Evolutionary conservation across 2,329 filamentous ascomycete species (phyloP), one percentile per base, ranked within the genome.

Genomic region (Catunica adiposa): DNA sequence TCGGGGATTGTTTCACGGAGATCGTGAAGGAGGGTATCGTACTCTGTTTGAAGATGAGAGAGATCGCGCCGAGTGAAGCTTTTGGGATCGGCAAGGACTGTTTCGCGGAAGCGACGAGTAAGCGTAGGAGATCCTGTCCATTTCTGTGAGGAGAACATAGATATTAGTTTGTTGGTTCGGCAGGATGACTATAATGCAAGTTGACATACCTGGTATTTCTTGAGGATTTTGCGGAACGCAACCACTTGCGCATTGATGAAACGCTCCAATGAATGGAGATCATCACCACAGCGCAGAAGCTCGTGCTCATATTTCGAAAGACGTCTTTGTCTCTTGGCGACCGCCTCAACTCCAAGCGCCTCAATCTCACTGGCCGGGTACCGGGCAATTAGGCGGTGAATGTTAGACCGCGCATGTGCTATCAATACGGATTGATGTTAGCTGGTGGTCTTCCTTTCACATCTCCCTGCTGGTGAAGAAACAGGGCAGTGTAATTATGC

Each of bases 181-280:
- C 29, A 14, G 26, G 31, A n/a, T 53, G 51, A n/a, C 31, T 38
- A n/a, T 48, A 20, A 42, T 14, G 20, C 17, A 5, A 20, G n/a
- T 20, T 17, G 22, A 46, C 69, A n/a, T 68, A 79, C 78, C 72
- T 74, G 77, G 69, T 92, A 90, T 65, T 94, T 94, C 66, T 90
- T 92, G 34, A 89, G 71, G 38, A 94, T 82, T 69, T 94, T 94
- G 56, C 79, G 78, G 62, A 94, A 89, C 3, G 84, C 87, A 3
- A 83, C 78, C 8, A 82, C 74, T 64, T 94, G 87, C 1, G 84
- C 83, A 58, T 77, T 75, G 60, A 83, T 78, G 62, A 90, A 94
- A 44, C 86, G 79, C 37, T 79, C 76, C 4, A 92, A 72, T 3
- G 78, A 77, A 55, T 78, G 76, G 55, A 87, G 80, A 60, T 92